A percentile compares a stretch with the other conserved stretches of the same genome.
phyloP scores from a whole-genome alignment of 2,329 filamentous ascomycete genomes.

The Sarocladiaceae sp. region DNA sequence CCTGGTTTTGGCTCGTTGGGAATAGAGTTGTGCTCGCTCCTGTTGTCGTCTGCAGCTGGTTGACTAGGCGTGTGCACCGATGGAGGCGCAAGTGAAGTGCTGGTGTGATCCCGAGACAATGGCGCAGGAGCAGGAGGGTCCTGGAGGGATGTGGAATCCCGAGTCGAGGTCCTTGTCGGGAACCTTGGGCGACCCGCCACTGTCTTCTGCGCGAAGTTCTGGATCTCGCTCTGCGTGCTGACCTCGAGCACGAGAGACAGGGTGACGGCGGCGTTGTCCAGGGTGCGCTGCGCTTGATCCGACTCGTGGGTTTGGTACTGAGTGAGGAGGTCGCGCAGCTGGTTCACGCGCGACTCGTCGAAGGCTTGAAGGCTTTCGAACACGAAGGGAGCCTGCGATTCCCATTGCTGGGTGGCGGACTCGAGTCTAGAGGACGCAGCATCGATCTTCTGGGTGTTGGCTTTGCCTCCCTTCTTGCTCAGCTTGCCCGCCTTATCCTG shows the following conservation, averaged over 20 bases:
- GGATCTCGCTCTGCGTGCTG: conserved; percentile 81
- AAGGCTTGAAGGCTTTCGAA: conserved; percentile 88
- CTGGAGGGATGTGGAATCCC: conserved; percentile 31
- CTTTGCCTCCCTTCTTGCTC: conserved; percentile 68
- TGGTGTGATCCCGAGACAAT: conserved; percentile 2
- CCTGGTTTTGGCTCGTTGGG: conserved; percentile 29
- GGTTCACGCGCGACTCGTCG: conserved; percentile 84
- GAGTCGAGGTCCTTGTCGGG: conserved; percentile 30
- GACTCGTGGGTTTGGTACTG: conserved; percentile 90
- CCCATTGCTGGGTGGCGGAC: conserved; percentile 78
- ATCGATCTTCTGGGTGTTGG: conserved; percentile 71
- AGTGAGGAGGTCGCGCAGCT: conserved; percentile 83
- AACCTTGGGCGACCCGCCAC: conserved; percentile 32
- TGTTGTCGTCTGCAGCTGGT: conserved; percentile 20
- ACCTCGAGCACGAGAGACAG: conserved; percentile 80
- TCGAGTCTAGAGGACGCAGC: conserved; percentile 67
- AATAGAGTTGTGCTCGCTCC: conserved; percentile 36
- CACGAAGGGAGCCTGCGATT: conserved; percentile 88
- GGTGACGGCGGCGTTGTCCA: conserved; percentile 69
- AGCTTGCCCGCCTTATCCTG: conserved; percentile 84
- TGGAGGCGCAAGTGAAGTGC: conserved; percentile 1
- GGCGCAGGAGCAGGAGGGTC: not conserved
- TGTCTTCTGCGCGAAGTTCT: conserved; percentile 51
- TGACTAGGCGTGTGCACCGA: not conserved
- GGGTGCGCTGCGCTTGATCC: conserved; percentile 73